Evolutionary conservation across 139 green algal genomes (phyloP).

Genomic region (Asterochloris sp.): DNA sequence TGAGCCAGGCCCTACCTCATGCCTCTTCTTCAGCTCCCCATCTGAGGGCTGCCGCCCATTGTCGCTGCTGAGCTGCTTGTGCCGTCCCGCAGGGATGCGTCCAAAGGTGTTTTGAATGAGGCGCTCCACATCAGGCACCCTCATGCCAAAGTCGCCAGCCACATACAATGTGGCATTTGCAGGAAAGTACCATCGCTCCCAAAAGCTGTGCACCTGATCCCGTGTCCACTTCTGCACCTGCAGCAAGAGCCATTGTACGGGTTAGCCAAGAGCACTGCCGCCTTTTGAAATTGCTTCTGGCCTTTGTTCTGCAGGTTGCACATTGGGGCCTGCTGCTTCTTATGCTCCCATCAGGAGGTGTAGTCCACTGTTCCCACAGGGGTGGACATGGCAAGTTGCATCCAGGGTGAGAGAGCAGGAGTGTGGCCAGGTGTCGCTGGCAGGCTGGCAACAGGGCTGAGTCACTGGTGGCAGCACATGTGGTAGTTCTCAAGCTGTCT

Average conservation of each 20-base stretch:
- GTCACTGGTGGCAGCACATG: neutral
- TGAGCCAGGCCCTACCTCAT: neutral
- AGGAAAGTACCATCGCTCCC: slow-evolving; percentile 94
- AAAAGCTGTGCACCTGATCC: slow-evolving; percentile 78
- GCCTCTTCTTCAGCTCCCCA: neutral
- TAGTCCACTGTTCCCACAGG: too few species aligned
- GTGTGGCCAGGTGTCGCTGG: too few species aligned
- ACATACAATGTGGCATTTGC: slow-evolving; percentile 97
- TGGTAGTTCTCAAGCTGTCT: neutral
- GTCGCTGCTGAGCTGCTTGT: neutral
- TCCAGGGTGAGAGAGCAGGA: too few species aligned
- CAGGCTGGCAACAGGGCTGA: neutral
- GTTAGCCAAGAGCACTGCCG: too few species aligned
- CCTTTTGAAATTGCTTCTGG: too few species aligned
- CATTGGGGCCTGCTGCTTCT: too few species aligned
- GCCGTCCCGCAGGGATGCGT: slow-evolving; percentile 31
- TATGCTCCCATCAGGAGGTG: too few species aligned
- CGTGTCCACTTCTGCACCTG: slow-evolving; percentile 84
- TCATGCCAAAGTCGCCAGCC: slow-evolving; percentile 85
- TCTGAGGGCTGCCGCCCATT: neutral
- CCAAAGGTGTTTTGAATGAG: slow-evolving; percentile 75
- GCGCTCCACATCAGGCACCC: slow-evolving; percentile 28
- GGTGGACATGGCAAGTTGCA: too few species aligned
- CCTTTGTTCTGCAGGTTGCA: too few species aligned
- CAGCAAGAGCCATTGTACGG: neutral